Evolutionary conservation across 257 asterid species (phyloP).

Genomic region (Jasminum sambac): DNA sequence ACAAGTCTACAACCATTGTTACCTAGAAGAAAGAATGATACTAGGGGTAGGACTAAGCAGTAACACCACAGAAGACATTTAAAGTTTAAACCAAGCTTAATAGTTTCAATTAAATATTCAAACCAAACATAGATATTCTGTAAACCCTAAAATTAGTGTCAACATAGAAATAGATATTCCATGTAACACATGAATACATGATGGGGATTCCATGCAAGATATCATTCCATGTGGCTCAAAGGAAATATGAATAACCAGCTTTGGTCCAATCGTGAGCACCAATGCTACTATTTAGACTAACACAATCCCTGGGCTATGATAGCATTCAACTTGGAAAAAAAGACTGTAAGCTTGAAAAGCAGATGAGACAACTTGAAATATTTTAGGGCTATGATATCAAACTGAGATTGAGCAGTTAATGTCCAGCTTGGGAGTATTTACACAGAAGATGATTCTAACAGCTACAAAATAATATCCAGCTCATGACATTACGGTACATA

Average conservation of each 20-base stretch:
- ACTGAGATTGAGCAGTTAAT: slow-evolving; percentile 10
- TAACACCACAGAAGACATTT: slow-evolving; percentile 13
- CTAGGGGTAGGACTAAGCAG: neutral
- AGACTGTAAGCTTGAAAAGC: neutral
- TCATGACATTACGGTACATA: neutral
- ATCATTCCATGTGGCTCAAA: neutral
- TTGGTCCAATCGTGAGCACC: neutral
- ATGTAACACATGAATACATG: neutral
- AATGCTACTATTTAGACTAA: neutral
- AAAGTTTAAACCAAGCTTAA: neutral
- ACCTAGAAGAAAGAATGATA: slow-evolving; percentile 3
- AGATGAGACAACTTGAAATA: slow-evolving; percentile 2
- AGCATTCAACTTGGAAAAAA: neutral
- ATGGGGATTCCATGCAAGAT: neutral
- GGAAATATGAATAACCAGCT: neutral
- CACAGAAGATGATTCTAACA: slow-evolving; percentile 6
- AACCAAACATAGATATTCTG: neutral
- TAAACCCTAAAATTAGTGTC: too few species aligned
- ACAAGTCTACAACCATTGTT: neutral
- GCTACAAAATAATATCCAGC: slow-evolving; percentile 7
- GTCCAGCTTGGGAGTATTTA: neutral
- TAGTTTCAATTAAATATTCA: neutral
- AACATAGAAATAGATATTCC: neutral
- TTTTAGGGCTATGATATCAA: slow-evolving; percentile 6
- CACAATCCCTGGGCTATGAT: neutral